Base-by-base conservation (phyloP, 495 filamentous ascomycete species). In the Penicillium taxi region DNA sequence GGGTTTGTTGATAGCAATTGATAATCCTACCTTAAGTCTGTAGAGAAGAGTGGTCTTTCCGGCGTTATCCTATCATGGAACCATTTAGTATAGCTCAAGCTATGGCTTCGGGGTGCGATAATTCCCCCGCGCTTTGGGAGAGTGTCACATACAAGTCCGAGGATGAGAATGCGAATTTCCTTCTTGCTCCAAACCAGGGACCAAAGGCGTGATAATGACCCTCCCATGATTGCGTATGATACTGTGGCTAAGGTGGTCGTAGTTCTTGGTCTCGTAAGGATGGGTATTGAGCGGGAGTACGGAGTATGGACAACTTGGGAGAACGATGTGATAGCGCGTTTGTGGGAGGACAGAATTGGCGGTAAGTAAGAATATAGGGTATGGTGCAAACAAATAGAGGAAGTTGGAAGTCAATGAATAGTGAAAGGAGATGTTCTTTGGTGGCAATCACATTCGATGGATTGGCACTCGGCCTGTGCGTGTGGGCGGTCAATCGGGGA, bases 41-140 rank as follows among this genome's bases (percentile, higher is more conserved):
- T 96, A 98, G 16, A 98, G 74, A 37, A 98, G 72, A 30, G 91
- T 98, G 26, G 91, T 98, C 64, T 98, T 98, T 55, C 91, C 91
- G 27, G 91, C 91, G 61, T 98, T 98, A 63, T 98, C 91, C 89
- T 96, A 55, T 21, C 49, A 35, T 28, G 16, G 51, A 35, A 12
- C 6, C 22, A 29, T 37, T 57, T 31, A 61, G 50, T 41, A 38
- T 6, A 21, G 16, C 33, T 37, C 29, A 23, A 17, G 22, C 14
- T 9, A 26, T 39, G 31, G 14, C 25, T 26, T 23, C 26, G 23
- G 21, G 24, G 11, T 15, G 24, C 24, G 24, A 18, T 18, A 26
- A 24, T 20, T 35, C 19, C 25, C 28, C 44, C 35, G 27, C 42
- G 39, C 21, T 9, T 20, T 9, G 26, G 19, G 13, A 17, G 6